Evolutionary conservation across 257 asterid species (phyloP), one percentile per base, ranked within the genome.

Genomic region (Scutellaria galericulata): DNA sequence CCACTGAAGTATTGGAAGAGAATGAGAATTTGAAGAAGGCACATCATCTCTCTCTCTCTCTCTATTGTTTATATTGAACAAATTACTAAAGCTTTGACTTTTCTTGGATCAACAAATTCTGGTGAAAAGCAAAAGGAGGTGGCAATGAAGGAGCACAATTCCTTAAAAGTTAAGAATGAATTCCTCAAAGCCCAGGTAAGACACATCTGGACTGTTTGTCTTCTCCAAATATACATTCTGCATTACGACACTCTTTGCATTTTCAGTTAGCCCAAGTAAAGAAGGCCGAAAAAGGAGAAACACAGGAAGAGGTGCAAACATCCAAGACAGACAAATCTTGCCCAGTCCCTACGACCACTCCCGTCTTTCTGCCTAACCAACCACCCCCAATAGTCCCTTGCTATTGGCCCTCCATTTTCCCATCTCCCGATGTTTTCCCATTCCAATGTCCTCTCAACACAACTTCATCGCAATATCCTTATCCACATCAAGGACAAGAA

Each of bases 1-100:
- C 89, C 20, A 77, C 77, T 57, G 84, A 81, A 7, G 74, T 82
- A 39, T 73, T 47, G 45, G 71, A 59, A 20, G 98, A 86, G 81
- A 92, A 90, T 5, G 81, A 83, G 67, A 64, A 64, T 60, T 72
- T 92, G 76, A 90, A 79, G 85, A 82, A 64, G 92, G 97, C 83
- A 64, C 18, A 74, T 52, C 3, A 3, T 62, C 41, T 75, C 27
- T 18, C 59, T 52, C 57, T 46, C 9, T 39, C 6, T 47, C n/a
- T 20, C 27, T 20, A 12, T 56, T 10, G 9, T 46, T 46, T 48
- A 7, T 55, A 14, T 37, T 5, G 13, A n/a, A n/a, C 15, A 65
- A 15, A 44, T 44, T 75, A 9, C 10, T 64, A 4, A 64, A 37
- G 39, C 60, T 48, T 24, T 47, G 45, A 64, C 40, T 12, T 41